These are phyloP conservation scores for Gynandropsis gynandra DNA, from an alignment of 345 rosid species.

Conservation along the genomic window DNA sequence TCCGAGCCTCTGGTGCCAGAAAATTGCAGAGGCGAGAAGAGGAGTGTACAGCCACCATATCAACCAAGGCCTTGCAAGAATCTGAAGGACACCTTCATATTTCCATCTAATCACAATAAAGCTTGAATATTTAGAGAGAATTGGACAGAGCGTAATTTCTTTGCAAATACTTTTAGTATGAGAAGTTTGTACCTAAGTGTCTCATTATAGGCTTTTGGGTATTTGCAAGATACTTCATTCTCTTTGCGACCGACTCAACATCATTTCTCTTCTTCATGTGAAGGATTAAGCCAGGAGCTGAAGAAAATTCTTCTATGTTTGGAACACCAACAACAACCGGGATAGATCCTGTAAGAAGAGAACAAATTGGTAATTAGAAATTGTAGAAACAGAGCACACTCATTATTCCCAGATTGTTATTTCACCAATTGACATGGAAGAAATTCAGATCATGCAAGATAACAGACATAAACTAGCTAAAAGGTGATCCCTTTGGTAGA, in stretches of 20 bases:
- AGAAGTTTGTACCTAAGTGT: constrained; percentile 45
- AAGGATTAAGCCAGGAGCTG: constrained; percentile 49
- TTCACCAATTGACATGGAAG: too few relatives aligned
- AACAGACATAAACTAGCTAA: too few relatives aligned
- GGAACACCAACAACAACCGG: constrained; percentile 96
- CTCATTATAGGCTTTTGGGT: constrained; percentile 63
- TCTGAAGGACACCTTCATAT: constrained; percentile 89
- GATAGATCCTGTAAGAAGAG: constrained; percentile 49
- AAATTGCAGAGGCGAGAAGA: constrained; percentile 98
- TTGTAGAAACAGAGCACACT: too few relatives aligned
- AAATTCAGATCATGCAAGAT: too few relatives aligned
- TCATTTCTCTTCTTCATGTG: constrained; percentile 60
- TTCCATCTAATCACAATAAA: constrained; percentile 62
- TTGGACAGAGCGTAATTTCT: background rate
- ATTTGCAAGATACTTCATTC: constrained; percentile 65
- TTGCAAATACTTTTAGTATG: background rate
- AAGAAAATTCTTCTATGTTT: constrained; percentile 83
- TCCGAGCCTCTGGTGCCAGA: constrained; percentile 52
- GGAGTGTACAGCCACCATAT: constrained; percentile 95
- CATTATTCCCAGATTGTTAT: too few relatives aligned
- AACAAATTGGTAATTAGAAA: background rate
- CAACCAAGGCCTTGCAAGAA: constrained; percentile 92
- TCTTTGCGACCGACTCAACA: constrained; percentile 54
- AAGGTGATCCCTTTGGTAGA: too few relatives aligned
- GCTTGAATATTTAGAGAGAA: constrained; percentile 2